Percentiles rank a stretch among this genome's conserved stretches.
Conservation (phyloP, 352 stramenopile species). For the Phytophthora nicotianae region DNA sequence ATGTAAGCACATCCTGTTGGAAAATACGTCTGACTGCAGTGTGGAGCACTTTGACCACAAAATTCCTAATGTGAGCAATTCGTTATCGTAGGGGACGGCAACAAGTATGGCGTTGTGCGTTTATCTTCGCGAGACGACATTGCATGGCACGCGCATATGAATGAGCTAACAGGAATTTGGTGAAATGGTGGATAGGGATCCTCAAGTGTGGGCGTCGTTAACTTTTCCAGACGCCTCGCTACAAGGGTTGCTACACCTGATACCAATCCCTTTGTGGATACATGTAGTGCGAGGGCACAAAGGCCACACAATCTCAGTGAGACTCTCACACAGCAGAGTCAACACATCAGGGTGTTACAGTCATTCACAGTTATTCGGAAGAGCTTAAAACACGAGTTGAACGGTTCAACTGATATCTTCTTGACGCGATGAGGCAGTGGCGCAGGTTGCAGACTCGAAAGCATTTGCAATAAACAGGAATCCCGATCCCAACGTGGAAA, state of each 20-base stretch:
- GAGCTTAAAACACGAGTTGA: too few species aligned
- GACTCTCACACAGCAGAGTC: slow-evolving; percentile 41
- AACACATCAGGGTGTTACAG: too few species aligned
- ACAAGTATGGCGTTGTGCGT: slow-evolving; percentile 38
- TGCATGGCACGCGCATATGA: slow-evolving; percentile 48
- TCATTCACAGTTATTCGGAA: too few species aligned
- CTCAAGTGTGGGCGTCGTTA: slow-evolving; percentile 46
- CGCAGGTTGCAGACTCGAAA: slow-evolving; percentile 32
- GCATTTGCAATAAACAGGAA: slow-evolving; percentile 10
- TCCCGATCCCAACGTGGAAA: too few species aligned
- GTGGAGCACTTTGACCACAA: slow-evolving; percentile 14
- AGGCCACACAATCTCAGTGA: too few species aligned
- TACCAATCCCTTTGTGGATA: too few species aligned
- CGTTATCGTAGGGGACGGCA: too few species aligned
- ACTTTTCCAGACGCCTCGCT: slow-evolving; percentile 49
- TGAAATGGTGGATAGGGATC: slow-evolving; percentile 12
- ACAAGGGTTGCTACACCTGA: slow-evolving; percentile 48
- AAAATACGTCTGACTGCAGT: slow-evolving; percentile 35
- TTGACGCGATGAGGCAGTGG: slow-evolving; percentile 32
- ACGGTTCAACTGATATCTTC: too few species aligned
- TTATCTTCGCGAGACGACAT: slow-evolving; percentile 55
- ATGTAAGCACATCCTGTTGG: slow-evolving; percentile 16
- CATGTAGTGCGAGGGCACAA: too few species aligned
- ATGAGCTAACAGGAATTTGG: slow-evolving; percentile 35
- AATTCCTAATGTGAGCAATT: too few species aligned